These are phyloP conservation scores for Rhodotorula sp. DNA, from an alignment of 1,284 basidiomycete species.

Conservation along the genomic window DNA sequence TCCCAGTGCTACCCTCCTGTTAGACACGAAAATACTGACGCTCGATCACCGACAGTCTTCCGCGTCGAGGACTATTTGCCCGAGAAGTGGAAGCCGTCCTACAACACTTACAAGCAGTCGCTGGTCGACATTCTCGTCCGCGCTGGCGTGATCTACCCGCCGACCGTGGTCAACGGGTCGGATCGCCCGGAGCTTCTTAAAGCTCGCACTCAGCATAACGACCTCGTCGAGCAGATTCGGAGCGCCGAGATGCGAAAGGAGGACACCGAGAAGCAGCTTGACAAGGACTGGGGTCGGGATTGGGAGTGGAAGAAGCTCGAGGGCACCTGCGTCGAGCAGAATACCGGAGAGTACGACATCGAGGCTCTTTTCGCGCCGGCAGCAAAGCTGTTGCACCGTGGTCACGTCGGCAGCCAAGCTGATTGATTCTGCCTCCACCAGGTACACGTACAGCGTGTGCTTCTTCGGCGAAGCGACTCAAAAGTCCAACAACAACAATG, in stretches of 20 bases:
- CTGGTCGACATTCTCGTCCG: slow-evolving; percentile 65
- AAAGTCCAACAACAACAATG: slow-evolving; percentile 78
- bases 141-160: slow-evolving; percentile 60
- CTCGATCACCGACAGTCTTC: slow-evolving; percentile 60
- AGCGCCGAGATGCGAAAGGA: slow-evolving; percentile 59
- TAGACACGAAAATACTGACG: not conserved
- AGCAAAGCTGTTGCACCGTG: no score
- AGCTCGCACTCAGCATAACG: slow-evolving; percentile 57
- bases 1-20: not conserved
- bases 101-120: slow-evolving; percentile 66
- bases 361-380: not conserved
- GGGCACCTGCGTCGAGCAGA: slow-evolving; percentile 71
- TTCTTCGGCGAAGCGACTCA: slow-evolving; percentile 84
- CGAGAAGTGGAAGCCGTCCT: slow-evolving; percentile 71
- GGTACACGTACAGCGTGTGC: slow-evolving; percentile 96
- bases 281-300: slow-evolving; percentile 69
- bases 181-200: slow-evolving; percentile 45
- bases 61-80: slow-evolving; percentile 82
- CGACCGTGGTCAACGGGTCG: not conserved
- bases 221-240: slow-evolving; percentile 53
- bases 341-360: slow-evolving; percentile 76
- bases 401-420: no score
- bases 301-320: slow-evolving; percentile 97
- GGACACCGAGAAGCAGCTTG: slow-evolving; percentile 56
- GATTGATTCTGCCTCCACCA: slow-evolving; percentile 45